A percentile compares a stretch with the other conserved stretches of the same genome.
These are phyloP conservation scores for Iberis amara DNA, from an alignment of 441 rosid species.

Conservation along the genomic window DNA sequence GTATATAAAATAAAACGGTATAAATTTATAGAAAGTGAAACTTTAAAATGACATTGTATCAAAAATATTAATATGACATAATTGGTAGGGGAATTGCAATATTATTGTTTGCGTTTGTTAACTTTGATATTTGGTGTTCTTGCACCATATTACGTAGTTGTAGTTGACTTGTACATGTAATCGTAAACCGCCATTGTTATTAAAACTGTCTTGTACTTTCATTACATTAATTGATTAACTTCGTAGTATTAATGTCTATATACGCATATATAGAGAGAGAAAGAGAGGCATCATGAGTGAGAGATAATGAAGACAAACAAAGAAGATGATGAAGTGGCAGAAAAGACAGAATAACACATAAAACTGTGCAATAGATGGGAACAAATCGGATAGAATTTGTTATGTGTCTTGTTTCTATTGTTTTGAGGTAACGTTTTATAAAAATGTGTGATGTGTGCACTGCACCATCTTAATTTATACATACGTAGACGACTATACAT, in stretches of 20 bases:
- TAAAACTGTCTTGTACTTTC: not conserved
- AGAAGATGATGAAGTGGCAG: conserved; percentile 22
- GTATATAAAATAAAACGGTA: no score
- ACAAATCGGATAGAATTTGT: conserved; percentile 33
- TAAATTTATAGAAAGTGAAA: no score
- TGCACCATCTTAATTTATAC: conserved; percentile 19
- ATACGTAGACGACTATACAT: not conserved
- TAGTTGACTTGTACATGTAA: not conserved
- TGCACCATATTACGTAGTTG: no score
- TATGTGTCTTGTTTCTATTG: conserved; percentile 31
- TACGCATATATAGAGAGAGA: conserved; percentile 2
- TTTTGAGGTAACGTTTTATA: conserved; percentile 20
- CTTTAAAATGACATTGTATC: no score
- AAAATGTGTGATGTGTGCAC: conserved; percentile 12
- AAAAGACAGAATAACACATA: conserved; percentile 35
- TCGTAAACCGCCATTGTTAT: conserved; percentile 2
- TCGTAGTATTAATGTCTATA: conserved; percentile 3
- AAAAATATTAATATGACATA: no score
- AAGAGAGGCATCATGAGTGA: not conserved
- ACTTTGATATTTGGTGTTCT: no score
- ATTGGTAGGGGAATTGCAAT: no score
- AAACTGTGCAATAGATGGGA: conserved; percentile 32
- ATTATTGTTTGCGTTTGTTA: no score
- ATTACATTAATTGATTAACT: conserved; percentile 1
- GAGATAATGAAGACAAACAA: conserved; percentile 10